Base-by-base conservation (phyloP, 192 early-diverging fungal genomes). In the Umbelopsis isabellina region DNA sequence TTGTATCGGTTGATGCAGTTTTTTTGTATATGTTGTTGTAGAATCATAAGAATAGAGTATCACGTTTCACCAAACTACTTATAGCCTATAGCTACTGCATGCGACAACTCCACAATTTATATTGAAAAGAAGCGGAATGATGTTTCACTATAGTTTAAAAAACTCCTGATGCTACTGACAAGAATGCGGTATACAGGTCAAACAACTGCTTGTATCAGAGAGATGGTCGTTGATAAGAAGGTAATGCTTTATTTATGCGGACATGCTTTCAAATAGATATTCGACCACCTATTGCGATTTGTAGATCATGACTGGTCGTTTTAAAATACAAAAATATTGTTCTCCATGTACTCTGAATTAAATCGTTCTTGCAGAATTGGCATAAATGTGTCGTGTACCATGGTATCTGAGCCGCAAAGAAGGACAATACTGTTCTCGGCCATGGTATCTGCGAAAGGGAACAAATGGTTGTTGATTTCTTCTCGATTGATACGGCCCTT, bases 331-430 rank as follows among this genome's bases (percentile, higher is more conserved):
- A 67, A 58, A 20, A 68, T 49, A 37, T 67, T 20, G 35, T 25
- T 46, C 13, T 35, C 30, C 4, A 48, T 46, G 20, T 45, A 73
- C 12, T 46, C 49, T 23, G 49, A 10, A 49, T 30, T 44, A n/a
- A 22, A 52, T 9, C 30, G 23, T 44, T 83, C 71, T 20, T 46
- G 51, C 27, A 83, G 35, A 75, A 46, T 47, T 13, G 82, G 82
- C 33, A 75, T 72, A 46, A 80, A 83, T 41, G 66, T 70, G n/a
- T 49, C 46, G 45, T 77, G 68, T 27, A 84, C 51, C 83, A 84
- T 84, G 16, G 78, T 61, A 20, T 52, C 41, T 37, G 81, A 72
- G 2, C 83, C 83, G 65, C 83, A 84, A 27, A 84, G 65, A 30
- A 84, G 70, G 20, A 80, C 73, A 46, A 82, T 82, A 50, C 45